Base-by-base conservation (phyloP, 2,329 filamentous ascomycete species). In the Penicillium expansum region DNA sequence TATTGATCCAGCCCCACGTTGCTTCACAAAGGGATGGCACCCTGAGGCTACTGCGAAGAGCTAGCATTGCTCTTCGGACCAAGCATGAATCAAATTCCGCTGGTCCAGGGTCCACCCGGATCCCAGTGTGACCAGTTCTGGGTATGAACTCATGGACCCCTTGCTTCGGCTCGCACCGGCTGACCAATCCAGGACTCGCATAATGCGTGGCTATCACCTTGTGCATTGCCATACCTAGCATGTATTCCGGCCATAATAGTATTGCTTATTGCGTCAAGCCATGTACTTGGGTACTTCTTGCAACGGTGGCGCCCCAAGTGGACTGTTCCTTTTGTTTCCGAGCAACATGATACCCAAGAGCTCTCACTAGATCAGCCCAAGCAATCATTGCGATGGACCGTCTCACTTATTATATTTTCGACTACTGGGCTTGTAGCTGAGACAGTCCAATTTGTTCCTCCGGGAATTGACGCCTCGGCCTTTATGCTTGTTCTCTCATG, bases 311-410 rank as follows among this genome's bases (percentile, higher is more conserved):
- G 74, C 41, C 79, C 83, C 33, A 69, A 63, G 71, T 86, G 83
- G 83, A 77, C 76, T 20, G 73, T 66, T 47, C 74, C 80, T 4
- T 85, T 86, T 58, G 70, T 85, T 18, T 64, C 75, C 18, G 81
- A 83, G 57, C 61, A 70, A 18, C 66, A 69, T 33, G 62, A 67
- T 35, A 56, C 45, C 41, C 48, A 62, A 39, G 69, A 73, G 44
- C 61, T 71, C 48, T 71, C 67, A 52, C 70, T 63, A 48, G 76
- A 69, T 58, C 66, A 63, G 30, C 60, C 67, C 24, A 67, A 55
- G 56, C 68, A 60, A 39, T 61, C 66, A 39, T 58, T 62, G 68
- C 68, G 58, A 60, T 76, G 75, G 68, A 71, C 73, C 0, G 50
- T 74, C 13, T 48, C 62, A 41, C 67, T 83, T 9, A 68, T 80